Base-by-base conservation (phyloP, 2,329 filamentous ascomycete genomes). In the Alternaria triticina region DNA sequence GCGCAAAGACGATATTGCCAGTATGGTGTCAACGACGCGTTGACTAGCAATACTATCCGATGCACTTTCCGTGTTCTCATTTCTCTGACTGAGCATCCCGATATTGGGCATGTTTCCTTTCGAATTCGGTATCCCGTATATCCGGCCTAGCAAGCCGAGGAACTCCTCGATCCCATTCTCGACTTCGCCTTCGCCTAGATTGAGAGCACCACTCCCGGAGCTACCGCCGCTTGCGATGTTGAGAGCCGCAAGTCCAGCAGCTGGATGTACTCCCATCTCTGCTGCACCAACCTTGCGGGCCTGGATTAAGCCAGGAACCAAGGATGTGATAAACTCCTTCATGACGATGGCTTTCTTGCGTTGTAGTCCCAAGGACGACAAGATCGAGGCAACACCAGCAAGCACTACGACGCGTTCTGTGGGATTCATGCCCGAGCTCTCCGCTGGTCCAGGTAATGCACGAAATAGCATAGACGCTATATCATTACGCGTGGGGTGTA, bases 191-290 rank as follows among this genome's bases (percentile, higher is more conserved):
- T 78, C 77, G 15, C 75, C 74, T 4, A 79, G 61, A 69, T 89
- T 90, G 27, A 96, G 82, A 12, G 91, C 90, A n/a, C 93, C 90
- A 56, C 97, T 83, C 2, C 93, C 94, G 7, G 94, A 92, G 15
- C 93, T 92, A 43, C 68, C 70, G 8, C 74, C 74, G 33, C 72
- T 74, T 9, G 69, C 71, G 67, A 79, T 75, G 67, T 89, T 91
- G 28, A 96, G 82, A 12, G 90, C 90, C 25, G 93, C 90, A 54
- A 97, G 83, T 0, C 93, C 94, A 10, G 95, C 93, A 17, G 95
- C 95, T 44, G 96, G 96, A 80, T 98, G 95, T 36, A 99, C 93
- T 4, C 95, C 96, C 74, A 96, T 92, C 76, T 98, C 96, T n/a
- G 96, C 94, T 44, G 96, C 96, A 30, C 95, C 95, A 51, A 95